phyloP scores from a whole-genome alignment of 2,329 filamentous ascomycete genomes.

The Venturia nashicola region DNA sequence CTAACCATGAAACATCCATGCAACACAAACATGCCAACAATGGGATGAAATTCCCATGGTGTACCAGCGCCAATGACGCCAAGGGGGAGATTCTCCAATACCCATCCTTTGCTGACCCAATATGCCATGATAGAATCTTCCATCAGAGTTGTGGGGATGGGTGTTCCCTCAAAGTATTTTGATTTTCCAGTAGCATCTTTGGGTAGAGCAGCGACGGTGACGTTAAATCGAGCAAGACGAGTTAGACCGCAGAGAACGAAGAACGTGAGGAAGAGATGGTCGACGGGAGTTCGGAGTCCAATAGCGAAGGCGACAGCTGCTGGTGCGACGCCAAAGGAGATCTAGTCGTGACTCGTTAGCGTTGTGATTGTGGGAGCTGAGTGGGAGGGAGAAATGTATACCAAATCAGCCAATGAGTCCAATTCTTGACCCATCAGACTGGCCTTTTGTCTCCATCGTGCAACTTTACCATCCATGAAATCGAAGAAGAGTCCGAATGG shows the following conservation, averaged over 20 bases:
- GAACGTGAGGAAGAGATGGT: slow-evolving; percentile 71
- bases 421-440: slow-evolving; percentile 97
- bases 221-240: slow-evolving; percentile 91
- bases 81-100: slow-evolving; percentile 64
- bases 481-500: slow-evolving; percentile 95
- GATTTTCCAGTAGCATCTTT: slow-evolving; percentile 89
- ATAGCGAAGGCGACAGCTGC: slow-evolving; percentile 80
- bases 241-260: slow-evolving; percentile 94
- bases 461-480: slow-evolving; percentile 94
- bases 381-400: slow-evolving; percentile 28
- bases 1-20: slow-evolving; percentile 92
- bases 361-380: background rate
- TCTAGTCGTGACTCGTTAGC: slow-evolving; percentile 37
- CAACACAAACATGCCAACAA: slow-evolving; percentile 67
- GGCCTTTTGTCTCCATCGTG: slow-evolving; percentile 91
- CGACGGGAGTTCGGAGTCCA: slow-evolving; percentile 70
- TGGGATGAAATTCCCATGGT: slow-evolving; percentile 70
- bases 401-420: slow-evolving; percentile 88
- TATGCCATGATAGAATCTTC: slow-evolving; percentile 64
- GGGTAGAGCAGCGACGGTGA: slow-evolving; percentile 77
- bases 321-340: slow-evolving; percentile 89
- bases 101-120: slow-evolving; percentile 73
- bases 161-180: slow-evolving; percentile 92
- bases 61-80: slow-evolving; percentile 58
- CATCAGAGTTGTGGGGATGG: slow-evolving; percentile 80